These are phyloP conservation scores for Ceratocystiopsis brevicomis DNA, from an alignment of 2,329 filamentous ascomycete genomes.

Conservation along the genomic window DNA sequence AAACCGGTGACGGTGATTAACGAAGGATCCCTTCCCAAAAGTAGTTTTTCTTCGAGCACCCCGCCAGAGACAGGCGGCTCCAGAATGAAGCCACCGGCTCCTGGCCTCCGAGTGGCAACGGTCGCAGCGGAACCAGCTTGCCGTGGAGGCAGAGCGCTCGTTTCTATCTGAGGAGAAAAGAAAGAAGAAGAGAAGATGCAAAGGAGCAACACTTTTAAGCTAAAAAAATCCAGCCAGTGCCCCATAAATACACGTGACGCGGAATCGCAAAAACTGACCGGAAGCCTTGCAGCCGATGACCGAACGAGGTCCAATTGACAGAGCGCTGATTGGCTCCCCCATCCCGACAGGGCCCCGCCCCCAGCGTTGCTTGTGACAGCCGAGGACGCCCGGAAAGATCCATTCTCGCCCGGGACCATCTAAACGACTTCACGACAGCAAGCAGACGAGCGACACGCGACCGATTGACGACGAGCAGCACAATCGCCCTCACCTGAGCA, in stretches of 20 bases:
- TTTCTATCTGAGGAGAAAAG: constrained; percentile 31
- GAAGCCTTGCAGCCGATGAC: constrained; percentile 9
- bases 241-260: constrained; percentile 5
- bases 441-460: neutral
- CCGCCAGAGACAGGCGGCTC: constrained; percentile 4
- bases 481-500: too few relatives aligned
- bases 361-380: constrained; percentile 12
- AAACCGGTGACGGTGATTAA: constrained; percentile 35
- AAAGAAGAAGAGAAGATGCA: constrained; percentile 9
- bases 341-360: too few relatives aligned
- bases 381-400: constrained; percentile 19
- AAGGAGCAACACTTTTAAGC: neutral
- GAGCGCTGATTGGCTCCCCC: constrained; percentile 8
- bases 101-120: constrained; percentile 1
- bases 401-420: neutral
- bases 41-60: constrained; percentile 25
- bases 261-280: constrained; percentile 7
- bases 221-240: neutral
- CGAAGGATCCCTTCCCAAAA: constrained; percentile 29
- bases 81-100: constrained; percentile 10
- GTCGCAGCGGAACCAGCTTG: neutral
- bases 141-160: constrained; percentile 20
- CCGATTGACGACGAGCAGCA: neutral
- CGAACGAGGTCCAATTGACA: constrained; percentile 5
- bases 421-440: neutral